These are phyloP conservation scores for Mycena crocata DNA, from an alignment of 768 basidiomycete genomes.

Conservation along the genomic window DNA sequence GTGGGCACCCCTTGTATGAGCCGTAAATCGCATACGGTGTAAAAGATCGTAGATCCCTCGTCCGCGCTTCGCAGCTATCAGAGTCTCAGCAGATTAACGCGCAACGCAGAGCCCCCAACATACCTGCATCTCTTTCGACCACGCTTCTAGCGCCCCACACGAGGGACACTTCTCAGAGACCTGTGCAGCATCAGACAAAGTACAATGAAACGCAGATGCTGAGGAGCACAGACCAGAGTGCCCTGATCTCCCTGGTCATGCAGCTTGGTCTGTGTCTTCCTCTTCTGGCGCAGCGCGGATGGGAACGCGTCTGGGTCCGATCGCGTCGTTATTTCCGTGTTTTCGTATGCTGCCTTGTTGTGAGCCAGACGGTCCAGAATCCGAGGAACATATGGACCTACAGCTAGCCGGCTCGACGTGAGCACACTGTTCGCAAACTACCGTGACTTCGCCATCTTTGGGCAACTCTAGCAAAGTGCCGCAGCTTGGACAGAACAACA, in stretches of 20 bases:
- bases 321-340: constrained; percentile 87
- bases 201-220: neutral
- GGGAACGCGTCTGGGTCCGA: constrained; percentile 97
- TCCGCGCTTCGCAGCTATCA: constrained; percentile 87
- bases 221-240: constrained; percentile 51
- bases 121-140: constrained; percentile 91
- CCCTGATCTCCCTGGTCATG: constrained; percentile 80
- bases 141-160: constrained; percentile 88
- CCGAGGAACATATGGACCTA: constrained; percentile 55
- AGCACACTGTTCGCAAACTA: constrained; percentile 90
- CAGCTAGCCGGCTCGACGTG: constrained; percentile 90
- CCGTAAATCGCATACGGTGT: constrained; percentile 71
- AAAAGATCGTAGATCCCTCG: constrained; percentile 94
- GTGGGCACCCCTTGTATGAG: constrained; percentile 12
- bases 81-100: neutral
- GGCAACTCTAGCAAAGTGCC: constrained; percentile 91
- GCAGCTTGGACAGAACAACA: constrained; percentile 95
- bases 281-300: constrained; percentile 84
- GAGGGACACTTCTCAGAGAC: constrained; percentile 90
- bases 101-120: constrained; percentile 32
- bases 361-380: no score
- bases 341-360: constrained; percentile 97
- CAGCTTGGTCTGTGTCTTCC: constrained; percentile 88
- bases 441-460: constrained; percentile 74
- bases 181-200: constrained; percentile 51